Evolutionary conservation across 176 grass and related monocot species (phyloP), one percentile per base, ranked within the genome.

Genomic region (Saccharum officinarum): DNA sequence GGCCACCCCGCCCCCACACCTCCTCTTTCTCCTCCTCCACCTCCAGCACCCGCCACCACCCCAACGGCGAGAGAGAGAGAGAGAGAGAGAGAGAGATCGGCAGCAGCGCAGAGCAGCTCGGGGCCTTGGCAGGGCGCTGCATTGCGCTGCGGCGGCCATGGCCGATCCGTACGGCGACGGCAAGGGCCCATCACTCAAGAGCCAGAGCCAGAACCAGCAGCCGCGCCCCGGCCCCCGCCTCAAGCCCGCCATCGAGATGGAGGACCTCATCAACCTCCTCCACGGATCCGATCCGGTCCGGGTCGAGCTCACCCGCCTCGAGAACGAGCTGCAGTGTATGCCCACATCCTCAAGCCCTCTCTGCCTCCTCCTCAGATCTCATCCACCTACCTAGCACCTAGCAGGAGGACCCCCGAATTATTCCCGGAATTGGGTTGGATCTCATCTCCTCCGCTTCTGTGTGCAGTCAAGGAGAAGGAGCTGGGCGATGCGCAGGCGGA

Each of bases 191-290:
- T 41, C 76, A 9, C 49, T 76, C 71, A 90, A 62, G 82, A 47
- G 46, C 46, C 46, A 47, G 46, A 47, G 13, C 46, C 40, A 42
- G 40, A 49, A 30, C 61, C 86, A 69, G 79, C 76, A 44, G 82
- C 80, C 47, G 70, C 84, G 87, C 42, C 66, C 79, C 6, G 76
- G 49, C 76, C 41, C 87, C 47, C 86, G 85, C 9, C 81, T 93
- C 38, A 95, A 89, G 90, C 93, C 93, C 36, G 88, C 82, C 54
- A 86, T 95, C 86, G 97, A 98, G 84, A 84, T 91, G 70, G 97
- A 98, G 79, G 97, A 98, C 89, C 87, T 98, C 97, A 95, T 98
- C 86, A 98, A 92, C 89, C 87, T 98, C 86, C 97, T 98, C 23
- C 97, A 98, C 40, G 97, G 97, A 54, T 98, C 97, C 65, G 93